Evolutionary conservation across 2,329 filamentous ascomycete species (phyloP).

Genomic region (Colletotrichum brevisporum): DNA sequence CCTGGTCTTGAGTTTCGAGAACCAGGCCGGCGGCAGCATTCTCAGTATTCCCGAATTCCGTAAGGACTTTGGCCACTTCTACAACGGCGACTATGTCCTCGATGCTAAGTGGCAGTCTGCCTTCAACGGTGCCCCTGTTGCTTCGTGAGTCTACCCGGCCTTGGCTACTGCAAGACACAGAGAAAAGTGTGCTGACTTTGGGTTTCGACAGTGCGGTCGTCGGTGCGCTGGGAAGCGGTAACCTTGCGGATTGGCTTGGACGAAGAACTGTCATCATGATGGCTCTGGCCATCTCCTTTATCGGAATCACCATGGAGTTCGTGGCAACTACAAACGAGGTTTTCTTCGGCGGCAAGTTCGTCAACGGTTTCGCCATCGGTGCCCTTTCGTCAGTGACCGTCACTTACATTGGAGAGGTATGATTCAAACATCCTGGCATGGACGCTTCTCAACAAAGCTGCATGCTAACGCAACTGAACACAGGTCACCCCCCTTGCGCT

Average conservation of each 20-base stretch:
- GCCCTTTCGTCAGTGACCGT: constrained; percentile 46
- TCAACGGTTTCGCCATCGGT: constrained; percentile 56
- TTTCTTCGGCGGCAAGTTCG: constrained; percentile 59
- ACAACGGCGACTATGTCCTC: constrained; percentile 54
- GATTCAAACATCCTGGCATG: not conserved
- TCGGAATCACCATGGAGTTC: constrained; percentile 57
- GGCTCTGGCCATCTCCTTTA: constrained; percentile 52
- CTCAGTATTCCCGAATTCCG: constrained; percentile 61
- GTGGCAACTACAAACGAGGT: constrained; percentile 55
- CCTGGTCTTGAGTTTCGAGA: constrained; percentile 57
- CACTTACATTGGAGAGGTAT: constrained; percentile 51
- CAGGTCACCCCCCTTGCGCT: constrained; percentile 49
- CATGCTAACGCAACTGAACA: constrained; percentile 44
- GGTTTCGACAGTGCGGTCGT: constrained; percentile 40
- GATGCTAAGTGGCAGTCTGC: constrained; percentile 60
- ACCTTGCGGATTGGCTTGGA: constrained; percentile 51
- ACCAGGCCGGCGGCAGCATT: constrained; percentile 56
- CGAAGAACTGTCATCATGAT: constrained; percentile 49
- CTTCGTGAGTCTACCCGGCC: constrained; percentile 45
- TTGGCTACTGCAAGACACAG: no score
- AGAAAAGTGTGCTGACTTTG: no score
- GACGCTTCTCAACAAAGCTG: not conserved
- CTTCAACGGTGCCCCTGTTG: constrained; percentile 58
- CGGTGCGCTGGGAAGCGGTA: constrained; percentile 49
- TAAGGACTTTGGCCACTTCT: constrained; percentile 58